phyloP scores from a whole-genome alignment of 1,284 basidiomycete species.

The Fistulinella cinereoalba region DNA sequence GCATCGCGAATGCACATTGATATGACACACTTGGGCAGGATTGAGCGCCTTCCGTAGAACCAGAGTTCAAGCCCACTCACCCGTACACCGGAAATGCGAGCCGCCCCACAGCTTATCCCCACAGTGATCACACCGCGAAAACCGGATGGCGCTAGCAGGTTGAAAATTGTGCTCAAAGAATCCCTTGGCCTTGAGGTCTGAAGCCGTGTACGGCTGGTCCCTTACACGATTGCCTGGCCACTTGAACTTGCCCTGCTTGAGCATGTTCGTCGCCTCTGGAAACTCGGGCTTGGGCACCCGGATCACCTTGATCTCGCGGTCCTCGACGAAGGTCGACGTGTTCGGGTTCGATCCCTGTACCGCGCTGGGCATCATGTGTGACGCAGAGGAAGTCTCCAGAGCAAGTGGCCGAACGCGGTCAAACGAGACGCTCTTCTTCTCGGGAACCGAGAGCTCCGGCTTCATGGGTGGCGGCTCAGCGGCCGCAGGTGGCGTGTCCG shows the following conservation, averaged over 20 bases:
- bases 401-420: slow-evolving; percentile 31
- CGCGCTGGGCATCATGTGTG: slow-evolving; percentile 32
- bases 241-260: slow-evolving; percentile 54
- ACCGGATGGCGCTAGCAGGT: slow-evolving; percentile 83
- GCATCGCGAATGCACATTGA: slow-evolving; percentile 75
- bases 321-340: slow-evolving; percentile 25
- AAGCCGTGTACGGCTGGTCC: slow-evolving; percentile 22
- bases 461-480: slow-evolving; percentile 19
- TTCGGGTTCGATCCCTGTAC: slow-evolving; percentile 20
- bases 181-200: slow-evolving; percentile 44
- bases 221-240: slow-evolving; percentile 58
- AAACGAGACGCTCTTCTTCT: slow-evolving; percentile 36
- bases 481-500: slow-evolving; percentile 36
- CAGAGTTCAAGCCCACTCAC: slow-evolving; percentile 39
- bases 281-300: slow-evolving; percentile 23
- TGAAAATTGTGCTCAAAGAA: slow-evolving; percentile 82
- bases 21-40: slow-evolving; percentile 53
- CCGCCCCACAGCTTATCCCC: slow-evolving; percentile 99
- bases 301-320: slow-evolving; percentile 29
- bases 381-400: slow-evolving; percentile 18
- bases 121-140: slow-evolving; percentile 92
- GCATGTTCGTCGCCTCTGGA: slow-evolving; percentile 40
- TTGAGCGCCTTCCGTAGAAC: slow-evolving; percentile 6
- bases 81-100: slow-evolving; percentile 83
- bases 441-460: slow-evolving; percentile 20